Conservation (phyloP, 495 filamentous ascomycete species). For the Cudoniella acicularis region DNA sequence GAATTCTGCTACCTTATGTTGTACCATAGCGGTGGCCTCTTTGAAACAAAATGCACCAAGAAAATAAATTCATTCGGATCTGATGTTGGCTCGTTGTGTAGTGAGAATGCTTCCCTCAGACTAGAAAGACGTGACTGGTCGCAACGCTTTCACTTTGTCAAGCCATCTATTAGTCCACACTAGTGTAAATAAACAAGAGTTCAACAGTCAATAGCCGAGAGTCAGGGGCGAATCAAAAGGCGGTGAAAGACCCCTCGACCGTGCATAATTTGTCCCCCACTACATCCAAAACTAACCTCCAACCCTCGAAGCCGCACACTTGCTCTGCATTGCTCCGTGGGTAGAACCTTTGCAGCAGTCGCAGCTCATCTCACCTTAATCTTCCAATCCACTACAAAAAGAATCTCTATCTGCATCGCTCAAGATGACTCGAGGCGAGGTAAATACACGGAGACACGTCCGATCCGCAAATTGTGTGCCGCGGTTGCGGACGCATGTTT, state of each 20-base stretch:
- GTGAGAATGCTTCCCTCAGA: too few species aligned
- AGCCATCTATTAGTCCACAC: not conserved
- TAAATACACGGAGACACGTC: not conserved
- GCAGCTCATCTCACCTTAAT: slow-evolving; percentile 3
- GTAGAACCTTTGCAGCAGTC: not conserved
- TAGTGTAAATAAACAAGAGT: not conserved
- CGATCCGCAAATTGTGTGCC: not conserved
- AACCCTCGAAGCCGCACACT: slow-evolving; percentile 1
- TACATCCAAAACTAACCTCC: not conserved
- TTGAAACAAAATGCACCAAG: not conserved
- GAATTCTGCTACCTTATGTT: not conserved
- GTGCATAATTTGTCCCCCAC: slow-evolving; percentile 3
- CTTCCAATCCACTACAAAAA: not conserved
- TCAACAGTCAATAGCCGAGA: not conserved
- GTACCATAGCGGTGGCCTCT: not conserved
- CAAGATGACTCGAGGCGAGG: slow-evolving; percentile 18
- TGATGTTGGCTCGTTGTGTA: too few species aligned
- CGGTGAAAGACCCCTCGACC: slow-evolving; percentile 3
- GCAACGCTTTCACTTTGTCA: too few species aligned
- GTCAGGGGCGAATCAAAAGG: slow-evolving; percentile 7
- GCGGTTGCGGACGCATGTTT: slow-evolving; percentile 1
- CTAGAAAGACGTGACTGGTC: too few species aligned
- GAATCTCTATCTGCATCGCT: not conserved
- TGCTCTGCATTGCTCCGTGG: not conserved
- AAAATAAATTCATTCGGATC: not conserved